Percentiles rank a stretch among this genome's conserved stretches.
Conservation (phyloP, 2,329 filamentous ascomycete genomes). For the Incumbomyces lentus region DNA sequence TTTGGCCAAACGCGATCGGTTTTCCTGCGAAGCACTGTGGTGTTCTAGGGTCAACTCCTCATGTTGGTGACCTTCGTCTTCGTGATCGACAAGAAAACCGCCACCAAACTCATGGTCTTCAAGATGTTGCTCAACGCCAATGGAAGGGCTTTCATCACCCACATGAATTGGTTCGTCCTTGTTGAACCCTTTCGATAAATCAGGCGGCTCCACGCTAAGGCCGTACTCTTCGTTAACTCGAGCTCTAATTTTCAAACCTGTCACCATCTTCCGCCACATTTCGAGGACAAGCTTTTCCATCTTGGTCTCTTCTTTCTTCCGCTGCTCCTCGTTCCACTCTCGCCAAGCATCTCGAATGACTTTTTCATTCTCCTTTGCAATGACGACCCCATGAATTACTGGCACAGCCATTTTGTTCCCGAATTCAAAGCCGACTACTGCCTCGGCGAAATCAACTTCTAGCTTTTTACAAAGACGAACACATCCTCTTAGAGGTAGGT, state of each 20-base stretch:
- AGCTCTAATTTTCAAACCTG: conserved; percentile 73
- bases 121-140: conserved; percentile 8
- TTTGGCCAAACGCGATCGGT: conserved; percentile 29
- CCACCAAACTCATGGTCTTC: conserved; percentile 24
- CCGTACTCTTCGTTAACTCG: conserved; percentile 69
- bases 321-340: conserved; percentile 63
- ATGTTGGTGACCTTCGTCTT: conserved; percentile 17
- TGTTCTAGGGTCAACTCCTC: conserved; percentile 33
- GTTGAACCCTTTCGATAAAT: conserved; percentile 4
- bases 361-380: conserved; percentile 69
- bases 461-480: conserved; percentile 74
- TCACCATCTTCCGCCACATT: conserved; percentile 77
- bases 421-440: conserved; percentile 93
- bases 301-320: conserved; percentile 74
- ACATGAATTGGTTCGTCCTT: conserved; percentile 16
- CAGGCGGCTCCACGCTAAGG: conserved; percentile 29
- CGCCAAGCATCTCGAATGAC: conserved; percentile 67
- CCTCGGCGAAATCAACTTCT: conserved; percentile 81
- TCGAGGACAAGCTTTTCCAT: conserved; percentile 61
- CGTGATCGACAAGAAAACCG: conserved; percentile 26
- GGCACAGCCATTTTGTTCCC: conserved; percentile 89
- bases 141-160: conserved; percentile 20
- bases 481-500: conserved; percentile 69
- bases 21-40: conserved; percentile 36
- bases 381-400: conserved; percentile 78